These are phyloP conservation scores for Pseudodiploospora longispora DNA, from an alignment of 2,329 filamentous ascomycete species.

Conservation along the genomic window DNA sequence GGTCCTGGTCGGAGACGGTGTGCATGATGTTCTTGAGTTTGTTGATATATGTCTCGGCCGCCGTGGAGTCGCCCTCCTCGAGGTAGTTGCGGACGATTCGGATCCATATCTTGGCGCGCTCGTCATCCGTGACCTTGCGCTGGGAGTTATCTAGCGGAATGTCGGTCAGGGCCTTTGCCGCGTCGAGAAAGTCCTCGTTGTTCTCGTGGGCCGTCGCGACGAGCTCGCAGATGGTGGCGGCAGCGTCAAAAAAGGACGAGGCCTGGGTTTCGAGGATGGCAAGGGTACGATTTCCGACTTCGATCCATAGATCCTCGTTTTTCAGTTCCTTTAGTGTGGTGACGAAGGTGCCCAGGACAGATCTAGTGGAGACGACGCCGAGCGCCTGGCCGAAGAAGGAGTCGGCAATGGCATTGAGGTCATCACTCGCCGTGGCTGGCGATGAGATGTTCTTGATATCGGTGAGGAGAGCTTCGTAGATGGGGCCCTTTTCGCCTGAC, in stretches of 20 bases:
- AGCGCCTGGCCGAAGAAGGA: slow-evolving; percentile 60
- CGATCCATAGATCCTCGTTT: slow-evolving; percentile 60
- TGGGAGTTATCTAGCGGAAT: slow-evolving; percentile 88
- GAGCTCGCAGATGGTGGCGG: slow-evolving; percentile 68
- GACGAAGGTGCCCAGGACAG: slow-evolving; percentile 61
- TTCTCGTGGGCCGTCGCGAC: slow-evolving; percentile 76
- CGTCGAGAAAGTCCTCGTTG: slow-evolving; percentile 70
- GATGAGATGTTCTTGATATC: slow-evolving; percentile 34
- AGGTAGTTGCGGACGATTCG: slow-evolving; percentile 91
- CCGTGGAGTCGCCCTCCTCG: slow-evolving; percentile 83
- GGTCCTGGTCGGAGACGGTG: slow-evolving; percentile 62
- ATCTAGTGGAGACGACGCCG: slow-evolving; percentile 67
- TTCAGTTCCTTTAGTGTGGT: slow-evolving; percentile 51
- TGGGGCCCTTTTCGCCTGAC: slow-evolving; percentile 33
- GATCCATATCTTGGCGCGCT: slow-evolving; percentile 81
- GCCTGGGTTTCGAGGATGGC: slow-evolving; percentile 52
- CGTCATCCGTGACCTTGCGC: slow-evolving; percentile 70
- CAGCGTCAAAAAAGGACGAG: slow-evolving; percentile 74
- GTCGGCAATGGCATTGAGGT: slow-evolving; percentile 61
- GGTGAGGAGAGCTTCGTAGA: slow-evolving; percentile 38
- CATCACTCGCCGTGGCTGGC: slow-evolving; percentile 32
- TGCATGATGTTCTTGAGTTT: slow-evolving; percentile 90
- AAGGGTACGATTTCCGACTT: slow-evolving; percentile 68
- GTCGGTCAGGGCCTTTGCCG: slow-evolving; percentile 69
- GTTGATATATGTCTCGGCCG: slow-evolving; percentile 82